phyloP scores from a whole-genome alignment of 78 protist species.

The Emiliania huxleyi region DNA sequence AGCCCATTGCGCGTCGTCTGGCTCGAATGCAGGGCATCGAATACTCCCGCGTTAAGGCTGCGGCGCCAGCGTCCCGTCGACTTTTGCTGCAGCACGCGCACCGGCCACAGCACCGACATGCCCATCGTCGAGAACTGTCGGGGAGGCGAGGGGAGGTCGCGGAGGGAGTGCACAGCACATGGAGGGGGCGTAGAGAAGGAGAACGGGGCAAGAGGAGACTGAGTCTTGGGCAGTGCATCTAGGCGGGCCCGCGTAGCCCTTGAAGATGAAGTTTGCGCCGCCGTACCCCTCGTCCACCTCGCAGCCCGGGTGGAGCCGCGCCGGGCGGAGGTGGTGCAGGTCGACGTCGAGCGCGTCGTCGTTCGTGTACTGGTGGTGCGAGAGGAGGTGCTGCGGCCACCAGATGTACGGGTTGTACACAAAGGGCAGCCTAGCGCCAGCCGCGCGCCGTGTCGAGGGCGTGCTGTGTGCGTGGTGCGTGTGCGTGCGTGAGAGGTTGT shows the following conservation, averaged over 20 bases:
- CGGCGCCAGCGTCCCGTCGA: background rate
- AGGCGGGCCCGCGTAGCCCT: too few relatives aligned
- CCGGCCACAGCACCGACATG: background rate
- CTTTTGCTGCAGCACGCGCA: background rate
- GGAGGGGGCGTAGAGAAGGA: too few relatives aligned
- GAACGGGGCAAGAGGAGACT: too few relatives aligned
- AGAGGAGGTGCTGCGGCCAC: background rate
- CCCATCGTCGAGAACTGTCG: background rate
- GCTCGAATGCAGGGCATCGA: too few relatives aligned
- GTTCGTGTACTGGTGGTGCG: constrained; percentile 23
- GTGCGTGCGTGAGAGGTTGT: too few relatives aligned
- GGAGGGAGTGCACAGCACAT: too few relatives aligned
- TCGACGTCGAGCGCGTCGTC: background rate
- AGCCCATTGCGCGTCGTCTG: too few relatives aligned
- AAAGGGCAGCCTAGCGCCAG: background rate
- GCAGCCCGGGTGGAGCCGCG: background rate
- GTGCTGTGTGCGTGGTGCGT: too few relatives aligned
- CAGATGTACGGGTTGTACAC: background rate
- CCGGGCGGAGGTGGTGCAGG: background rate
- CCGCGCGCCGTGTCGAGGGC: too few relatives aligned
- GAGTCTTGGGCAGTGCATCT: too few relatives aligned
- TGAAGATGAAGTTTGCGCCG: background rate
- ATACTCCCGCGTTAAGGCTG: too few relatives aligned
- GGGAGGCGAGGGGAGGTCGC: too few relatives aligned
- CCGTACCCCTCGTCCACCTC: background rate